Evolutionary conservation across 208 protist genomes (phyloP), one percentile per base, ranked within the genome.

Genomic region (Leishmania tarentolae): DNA sequence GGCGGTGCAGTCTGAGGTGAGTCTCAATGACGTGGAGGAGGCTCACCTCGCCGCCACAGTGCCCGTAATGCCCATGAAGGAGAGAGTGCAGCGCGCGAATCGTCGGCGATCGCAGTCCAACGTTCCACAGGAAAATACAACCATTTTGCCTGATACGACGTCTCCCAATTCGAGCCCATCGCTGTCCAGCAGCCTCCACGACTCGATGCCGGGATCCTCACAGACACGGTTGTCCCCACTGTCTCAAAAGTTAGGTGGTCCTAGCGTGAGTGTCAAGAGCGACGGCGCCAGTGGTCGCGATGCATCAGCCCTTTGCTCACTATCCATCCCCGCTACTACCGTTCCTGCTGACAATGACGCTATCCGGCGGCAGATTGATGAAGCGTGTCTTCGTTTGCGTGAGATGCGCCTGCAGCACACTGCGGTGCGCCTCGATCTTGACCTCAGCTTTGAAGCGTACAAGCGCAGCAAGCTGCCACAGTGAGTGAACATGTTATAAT

Each of bases 361-460:
- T 21, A 78, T 93, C 50, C 84, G 90, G n/a, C 81, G 88, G 3
- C 85, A 91, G 61, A 88, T 93, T 59, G 77, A 79, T 35, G 77
- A 68, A 8, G 76, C 89, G 56, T 91, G 88, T 63, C 70, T 68
- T 63, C 53, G 40, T 7, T 65, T 93, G 47, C 85, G 83, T 40
- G 76, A 83, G 70, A 89, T 94, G 80, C 87, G 86, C 70, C 40
- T 53, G 21, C 87, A 88, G 44, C 85, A 81, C 46, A 88, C 82
- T 3, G 53, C 76, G 42, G 82, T 96, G 46, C 81, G 85, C 17
- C 78, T 96, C 70, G 89, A 81, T 24, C 87, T 86, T 37, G 91
- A 96, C 78, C 88, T 96, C 68, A 90, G 86, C 46, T 95, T 91
- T 79, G 91, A 88, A 31, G 68, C 86, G 7, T 96, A 96, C 70